phyloP scores from a whole-genome alignment of 2,329 filamentous ascomycete genomes.

The Colletotrichum echinochloae region DNA sequence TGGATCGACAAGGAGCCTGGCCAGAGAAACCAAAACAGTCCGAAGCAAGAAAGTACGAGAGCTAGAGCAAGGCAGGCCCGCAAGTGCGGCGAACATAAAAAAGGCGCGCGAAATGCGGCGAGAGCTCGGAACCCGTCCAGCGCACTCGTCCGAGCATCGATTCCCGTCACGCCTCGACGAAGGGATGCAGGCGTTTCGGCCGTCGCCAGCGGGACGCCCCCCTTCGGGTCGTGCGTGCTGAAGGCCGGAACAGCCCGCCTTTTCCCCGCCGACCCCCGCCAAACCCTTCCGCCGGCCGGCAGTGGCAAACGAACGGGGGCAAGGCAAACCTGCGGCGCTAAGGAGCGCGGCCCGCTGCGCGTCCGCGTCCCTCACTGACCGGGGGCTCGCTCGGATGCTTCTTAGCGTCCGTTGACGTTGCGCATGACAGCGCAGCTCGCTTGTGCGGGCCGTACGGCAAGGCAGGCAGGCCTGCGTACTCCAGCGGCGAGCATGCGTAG shows the following conservation, averaged over 20 bases:
- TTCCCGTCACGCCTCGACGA: neutral
- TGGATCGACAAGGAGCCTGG: neutral
- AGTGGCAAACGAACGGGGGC: neutral
- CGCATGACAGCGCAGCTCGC: neutral
- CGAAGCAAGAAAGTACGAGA: neutral
- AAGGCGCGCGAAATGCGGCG: neutral
- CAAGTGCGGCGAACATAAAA: neutral
- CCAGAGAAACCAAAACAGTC: neutral
- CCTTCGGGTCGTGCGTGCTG: neutral
- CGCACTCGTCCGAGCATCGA: neutral
- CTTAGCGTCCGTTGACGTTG: constrained; percentile 8
- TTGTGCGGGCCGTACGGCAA: neutral
- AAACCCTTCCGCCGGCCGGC: neutral
- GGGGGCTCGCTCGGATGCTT: neutral
- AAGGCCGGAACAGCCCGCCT: neutral
- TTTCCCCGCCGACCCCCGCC: neutral
- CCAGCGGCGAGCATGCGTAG: neutral
- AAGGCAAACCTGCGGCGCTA: neutral
- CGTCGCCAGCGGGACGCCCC: neutral
- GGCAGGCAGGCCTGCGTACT: neutral
- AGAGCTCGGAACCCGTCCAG: neutral
- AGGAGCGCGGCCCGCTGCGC: constrained; percentile 6
- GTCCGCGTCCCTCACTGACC: neutral
- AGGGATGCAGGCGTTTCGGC: neutral
- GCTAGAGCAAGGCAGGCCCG: neutral